A percentile compares a stretch with the other conserved stretches of the same genome.
Conservation (phyloP, 1,139 yeast genomes). For the Meyerozyma elateridarum region DNA sequence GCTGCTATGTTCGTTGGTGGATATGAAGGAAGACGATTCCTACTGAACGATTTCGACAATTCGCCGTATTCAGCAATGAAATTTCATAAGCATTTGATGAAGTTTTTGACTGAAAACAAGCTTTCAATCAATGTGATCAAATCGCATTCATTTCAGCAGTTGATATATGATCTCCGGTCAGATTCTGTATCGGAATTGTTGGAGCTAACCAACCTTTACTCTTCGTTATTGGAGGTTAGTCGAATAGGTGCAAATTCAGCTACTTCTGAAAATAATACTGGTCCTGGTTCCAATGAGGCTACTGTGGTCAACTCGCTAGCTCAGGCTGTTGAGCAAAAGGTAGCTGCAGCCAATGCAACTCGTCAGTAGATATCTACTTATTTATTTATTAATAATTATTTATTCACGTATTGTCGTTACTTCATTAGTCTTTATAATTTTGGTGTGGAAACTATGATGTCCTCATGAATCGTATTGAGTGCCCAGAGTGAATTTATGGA, state of each 20-base stretch:
- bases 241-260: conserved; percentile 17
- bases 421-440: conserved; percentile 10
- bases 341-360: conserved; percentile 1
- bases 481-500: conserved; percentile 23
- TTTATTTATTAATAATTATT: too few species aligned
- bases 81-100: conserved; percentile 49
- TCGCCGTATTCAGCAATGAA: conserved; percentile 41
- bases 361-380: background rate
- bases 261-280: conserved; percentile 2
- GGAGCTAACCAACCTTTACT: conserved; percentile 43
- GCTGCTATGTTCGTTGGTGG: too few species aligned
- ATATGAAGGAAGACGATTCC: conserved; percentile 19
- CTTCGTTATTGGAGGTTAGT: conserved; percentile 44
- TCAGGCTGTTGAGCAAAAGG: conserved; percentile 4
- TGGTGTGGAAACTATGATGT: conserved; percentile 11
- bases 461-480: conserved; percentile 20
- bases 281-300: conserved; percentile 1
- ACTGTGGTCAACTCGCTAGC: conserved; percentile 3
- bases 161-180: conserved; percentile 46
- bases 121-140: conserved; percentile 44
- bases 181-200: conserved; percentile 43
- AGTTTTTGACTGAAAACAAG: conserved; percentile 48
- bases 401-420: too few species aligned
- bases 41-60: conserved; percentile 37
- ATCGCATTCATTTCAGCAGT: conserved; percentile 49